Base-by-base conservation (phyloP, 768 basidiomycete genomes). In the Boletus rufocinnamomeus region DNA sequence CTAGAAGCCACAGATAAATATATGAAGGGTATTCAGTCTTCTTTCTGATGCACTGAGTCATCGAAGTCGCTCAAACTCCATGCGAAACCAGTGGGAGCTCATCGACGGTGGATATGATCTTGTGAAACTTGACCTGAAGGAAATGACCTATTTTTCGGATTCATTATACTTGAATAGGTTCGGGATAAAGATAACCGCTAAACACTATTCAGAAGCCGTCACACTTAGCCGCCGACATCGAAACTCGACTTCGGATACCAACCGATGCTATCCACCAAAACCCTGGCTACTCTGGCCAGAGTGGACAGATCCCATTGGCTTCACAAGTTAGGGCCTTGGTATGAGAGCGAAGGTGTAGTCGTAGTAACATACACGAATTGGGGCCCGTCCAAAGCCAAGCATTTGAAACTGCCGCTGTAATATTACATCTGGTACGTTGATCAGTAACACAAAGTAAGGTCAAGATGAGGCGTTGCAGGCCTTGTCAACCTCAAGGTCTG, bases 211-310 rank as follows among this genome's bases (percentile, higher is more conserved):
- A 10, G 11, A 32, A 32, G 16, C n/a, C n/a, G 40, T 23, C 25
- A 49, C 21, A 53, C 11, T 23, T 8, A 45, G 44, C 7, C 23
- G 23, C 7, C 4, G 23, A 25, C 8, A 25, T 25, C 23, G 23
- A 17, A 4, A 7, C 16, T 45, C 8, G n/a, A 21, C n/a, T 23
- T 23, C 69, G 64, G 3, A 71, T 58, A 16, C 69, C 69, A 8
- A 70, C 69, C 5, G 66, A 63, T 7, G 60, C 62, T n/a, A 35
- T 71, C 69, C n/a, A 71, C 69, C 38, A 71, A 49, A 3, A 70
- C 66, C 19, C 54, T 60, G 1, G 65, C n/a, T n/a, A n/a, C n/a
- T n/a, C n/a, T n/a, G n/a, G n/a, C n/a, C n/a, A n/a, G n/a, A n/a
- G n/a, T n/a, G n/a, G n/a, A n/a, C n/a, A n/a, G n/a, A n/a, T n/a